Conservation (phyloP, 441 rosid genomes). For the Erysimum cheiri region DNA sequence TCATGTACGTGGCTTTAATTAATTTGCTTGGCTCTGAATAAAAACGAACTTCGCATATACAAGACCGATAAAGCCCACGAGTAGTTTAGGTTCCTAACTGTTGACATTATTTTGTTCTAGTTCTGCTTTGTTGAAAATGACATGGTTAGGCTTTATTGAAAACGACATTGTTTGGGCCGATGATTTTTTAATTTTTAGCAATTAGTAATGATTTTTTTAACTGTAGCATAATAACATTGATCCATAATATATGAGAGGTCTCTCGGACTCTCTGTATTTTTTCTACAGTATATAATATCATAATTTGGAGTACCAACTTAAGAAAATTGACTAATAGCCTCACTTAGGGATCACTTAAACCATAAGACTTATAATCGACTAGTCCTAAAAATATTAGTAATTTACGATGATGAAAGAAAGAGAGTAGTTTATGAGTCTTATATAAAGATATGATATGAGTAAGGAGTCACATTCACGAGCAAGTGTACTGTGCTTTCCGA, state of each 20-base stretch:
- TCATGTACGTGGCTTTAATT: not conserved
- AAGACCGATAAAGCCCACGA: not conserved
- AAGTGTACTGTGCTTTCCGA: conserved; percentile 28
- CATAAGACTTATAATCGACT: not conserved
- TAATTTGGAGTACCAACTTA: conserved; percentile 32
- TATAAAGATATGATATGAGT: conserved; percentile 9
- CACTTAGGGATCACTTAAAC: conserved; percentile 2
- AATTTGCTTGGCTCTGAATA: not conserved
- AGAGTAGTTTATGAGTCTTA: not conserved
- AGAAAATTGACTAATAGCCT: not conserved
- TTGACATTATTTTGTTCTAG: not conserved
- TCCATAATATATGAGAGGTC: not conserved
- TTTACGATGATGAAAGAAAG: not conserved
- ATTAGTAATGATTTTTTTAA: not conserved
- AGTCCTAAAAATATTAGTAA: not conserved
- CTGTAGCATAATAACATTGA: conserved; percentile 2
- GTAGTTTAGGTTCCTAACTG: not conserved
- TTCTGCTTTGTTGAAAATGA: conserved; percentile 1
- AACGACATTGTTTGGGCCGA: conserved; percentile 9
- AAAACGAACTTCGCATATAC: not conserved
- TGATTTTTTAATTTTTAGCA: not conserved
- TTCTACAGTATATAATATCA: not conserved
- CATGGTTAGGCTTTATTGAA: not conserved
- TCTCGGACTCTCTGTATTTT: not conserved
- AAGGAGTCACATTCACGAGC: conserved; percentile 36